phyloP scores from a whole-genome alignment of 768 basidiomycete species.

The Coprinopsis strossmayeri region DNA sequence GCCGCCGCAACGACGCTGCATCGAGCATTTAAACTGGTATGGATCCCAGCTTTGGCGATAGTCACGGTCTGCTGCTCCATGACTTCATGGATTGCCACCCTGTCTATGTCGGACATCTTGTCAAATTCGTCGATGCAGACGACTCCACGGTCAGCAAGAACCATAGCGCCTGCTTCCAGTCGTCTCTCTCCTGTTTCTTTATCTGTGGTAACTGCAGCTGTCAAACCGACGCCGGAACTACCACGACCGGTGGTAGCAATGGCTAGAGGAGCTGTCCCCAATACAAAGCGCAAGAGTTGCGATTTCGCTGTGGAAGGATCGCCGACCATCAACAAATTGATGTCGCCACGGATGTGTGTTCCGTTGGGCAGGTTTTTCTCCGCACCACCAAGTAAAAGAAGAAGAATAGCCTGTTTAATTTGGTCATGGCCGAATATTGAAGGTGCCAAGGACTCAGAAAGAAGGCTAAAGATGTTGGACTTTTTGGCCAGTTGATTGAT shows the following conservation, averaged over 20 bases:
- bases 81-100: constrained; percentile 99
- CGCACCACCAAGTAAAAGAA: constrained; percentile 90
- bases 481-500: constrained; percentile 93
- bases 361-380: constrained; percentile 98
- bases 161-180: constrained; percentile 98
- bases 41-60: constrained; percentile 98
- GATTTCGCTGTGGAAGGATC: constrained; percentile 99
- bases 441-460: constrained; percentile 93
- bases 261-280: constrained; percentile 92
- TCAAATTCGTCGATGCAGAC: constrained; percentile 99
- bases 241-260: constrained; percentile 98
- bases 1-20: constrained; percentile 98
- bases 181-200: constrained; percentile 96
- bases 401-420: constrained; percentile 90
- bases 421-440: constrained; percentile 96
- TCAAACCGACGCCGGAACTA: constrained; percentile 97
- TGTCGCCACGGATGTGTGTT: constrained; percentile 98
- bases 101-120: constrained; percentile 99
- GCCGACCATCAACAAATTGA: constrained; percentile 99
- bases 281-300: constrained; percentile 91
- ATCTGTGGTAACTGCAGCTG: constrained; percentile 97
- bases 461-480: constrained; percentile 77
- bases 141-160: constrained; percentile 95
- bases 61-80: constrained; percentile 99
- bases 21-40: constrained; percentile 94